Conservation (phyloP, 129 eudicot genomes). For the Erigeron canadensis region DNA sequence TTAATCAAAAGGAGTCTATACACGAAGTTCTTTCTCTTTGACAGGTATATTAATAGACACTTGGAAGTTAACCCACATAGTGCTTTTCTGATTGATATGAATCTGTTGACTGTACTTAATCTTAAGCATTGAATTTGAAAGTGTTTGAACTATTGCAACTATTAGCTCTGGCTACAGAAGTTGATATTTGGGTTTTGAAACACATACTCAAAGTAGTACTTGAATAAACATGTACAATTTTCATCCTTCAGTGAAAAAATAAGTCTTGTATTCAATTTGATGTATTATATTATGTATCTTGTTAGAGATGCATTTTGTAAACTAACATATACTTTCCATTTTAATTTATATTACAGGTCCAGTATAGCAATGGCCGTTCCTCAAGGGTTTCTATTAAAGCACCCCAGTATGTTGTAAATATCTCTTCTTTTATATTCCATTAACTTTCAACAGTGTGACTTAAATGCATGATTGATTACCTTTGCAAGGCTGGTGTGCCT, state of each 20-base stretch:
- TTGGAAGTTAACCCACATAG: not conserved
- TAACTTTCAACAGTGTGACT: too few species aligned
- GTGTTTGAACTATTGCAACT: not conserved
- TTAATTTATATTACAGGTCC: conserved; percentile 28
- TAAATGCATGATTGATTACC: too few species aligned
- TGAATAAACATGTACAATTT: not conserved
- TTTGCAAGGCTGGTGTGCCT: conserved; percentile 32
- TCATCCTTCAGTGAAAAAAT: conserved; percentile 1
- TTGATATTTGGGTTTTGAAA: not conserved
- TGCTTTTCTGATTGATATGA: not conserved
- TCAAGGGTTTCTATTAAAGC: conserved; percentile 26
- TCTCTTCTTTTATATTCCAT: not conserved
- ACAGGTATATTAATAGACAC: not conserved
- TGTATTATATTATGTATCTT: not conserved
- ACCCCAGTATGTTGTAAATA: conserved; percentile 29
- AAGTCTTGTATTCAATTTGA: not conserved
- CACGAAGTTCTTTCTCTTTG: not conserved
- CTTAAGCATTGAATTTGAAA: not conserved
- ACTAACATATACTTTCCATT: not conserved
- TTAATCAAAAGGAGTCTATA: not conserved
- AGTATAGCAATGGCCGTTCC: conserved; percentile 22
- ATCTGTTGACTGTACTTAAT: not conserved
- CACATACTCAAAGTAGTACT: not conserved
- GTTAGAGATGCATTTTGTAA: not conserved
- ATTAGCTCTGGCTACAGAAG: not conserved